Base-by-base conservation (phyloP, 208 protist genomes). In the Polymyxa betae region DNA sequence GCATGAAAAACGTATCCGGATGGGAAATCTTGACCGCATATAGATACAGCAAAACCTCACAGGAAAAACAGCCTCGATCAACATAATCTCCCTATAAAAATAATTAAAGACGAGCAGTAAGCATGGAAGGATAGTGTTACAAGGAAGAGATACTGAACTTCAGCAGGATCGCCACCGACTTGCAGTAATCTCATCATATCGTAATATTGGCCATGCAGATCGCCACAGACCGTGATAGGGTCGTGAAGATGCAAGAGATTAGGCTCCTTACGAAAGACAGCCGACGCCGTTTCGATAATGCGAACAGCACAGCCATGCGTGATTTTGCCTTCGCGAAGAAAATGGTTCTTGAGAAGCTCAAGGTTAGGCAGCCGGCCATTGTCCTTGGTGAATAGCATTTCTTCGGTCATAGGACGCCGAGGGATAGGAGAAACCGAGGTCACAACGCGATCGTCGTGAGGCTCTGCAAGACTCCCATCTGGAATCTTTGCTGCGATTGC, bases 191-290 rank as follows among this genome's bases (percentile, higher is more conserved):
- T 40, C 38, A 91, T 77, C 32, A 94, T 5, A 54, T 94, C 93
- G 77, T 89, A 94, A 32, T 90, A 93, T 52, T 94, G 93, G 40
- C 93, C 93, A 54, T 94, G 93, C 46, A 94, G 68, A 77, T 94
- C 93, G 24, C 93, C 93, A 45, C 66, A 91, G 66, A 94, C 88
- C n/a, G 60, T 92, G 45, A 94, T 72, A 38, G 92, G 92, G 10
- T 60, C 5, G 49, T 49, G 41, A 24, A 93, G 91, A 24, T 41
- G 41, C 35, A 93, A 35, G 44, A 93, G 60, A 43, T 92, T 93
- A 0, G 92, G 88, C 54, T 93, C 92, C 40, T 89, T 44, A n/a
- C 90, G 43, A 40, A 93, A 44, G 0, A 91, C 0, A 38, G 72
- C 90, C 12, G 77, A 45, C 35, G 66, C 90, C 38, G 38, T 12